phyloP scores from a whole-genome alignment of 2,329 filamentous ascomycete species.

The Epichloe sibirici region DNA sequence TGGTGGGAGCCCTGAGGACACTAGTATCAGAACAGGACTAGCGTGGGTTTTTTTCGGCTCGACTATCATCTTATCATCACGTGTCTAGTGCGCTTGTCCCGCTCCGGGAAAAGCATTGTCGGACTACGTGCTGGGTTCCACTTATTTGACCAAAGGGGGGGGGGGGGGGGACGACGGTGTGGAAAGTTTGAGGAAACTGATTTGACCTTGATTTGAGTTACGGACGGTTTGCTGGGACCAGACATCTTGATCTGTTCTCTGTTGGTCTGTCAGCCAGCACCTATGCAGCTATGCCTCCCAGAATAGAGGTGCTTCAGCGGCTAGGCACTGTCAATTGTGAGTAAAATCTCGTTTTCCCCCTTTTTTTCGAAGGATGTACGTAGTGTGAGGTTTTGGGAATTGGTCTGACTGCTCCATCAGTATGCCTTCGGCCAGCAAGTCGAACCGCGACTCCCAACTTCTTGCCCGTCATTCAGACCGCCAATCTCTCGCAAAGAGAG shows the following conservation, averaged over 20 bases:
- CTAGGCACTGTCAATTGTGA: slow-evolving; percentile 49
- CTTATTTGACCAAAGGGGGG: neutral
- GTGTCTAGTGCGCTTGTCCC: slow-evolving; percentile 18
- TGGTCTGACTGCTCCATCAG: slow-evolving; percentile 22
- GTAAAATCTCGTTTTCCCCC: slow-evolving; percentile 13
- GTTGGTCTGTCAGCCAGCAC: neutral
- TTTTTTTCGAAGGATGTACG: no score
- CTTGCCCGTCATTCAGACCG: slow-evolving; percentile 51
- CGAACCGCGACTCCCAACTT: slow-evolving; percentile 34
- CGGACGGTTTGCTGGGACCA: neutral
- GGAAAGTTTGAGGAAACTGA: slow-evolving; percentile 23
- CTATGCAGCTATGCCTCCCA: slow-evolving; percentile 48
- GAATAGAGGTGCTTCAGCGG: slow-evolving; percentile 48
- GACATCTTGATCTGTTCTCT: neutral
- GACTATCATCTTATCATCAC: slow-evolving; percentile 13
- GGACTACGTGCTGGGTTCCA: neutral
- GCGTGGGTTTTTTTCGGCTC: slow-evolving; percentile 2
- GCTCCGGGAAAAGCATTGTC: neutral
- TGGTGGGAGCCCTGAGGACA: slow-evolving; percentile 21
- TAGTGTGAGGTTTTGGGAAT: no score
- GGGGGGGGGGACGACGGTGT: neutral
- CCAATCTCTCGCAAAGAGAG: slow-evolving; percentile 49
- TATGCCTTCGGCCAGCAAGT: slow-evolving; percentile 46
- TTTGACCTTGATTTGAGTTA: neutral
- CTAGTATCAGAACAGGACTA: slow-evolving; percentile 17